Base-by-base conservation (phyloP, 345 rosid genomes). In the Hypericum androsaemum region DNA sequence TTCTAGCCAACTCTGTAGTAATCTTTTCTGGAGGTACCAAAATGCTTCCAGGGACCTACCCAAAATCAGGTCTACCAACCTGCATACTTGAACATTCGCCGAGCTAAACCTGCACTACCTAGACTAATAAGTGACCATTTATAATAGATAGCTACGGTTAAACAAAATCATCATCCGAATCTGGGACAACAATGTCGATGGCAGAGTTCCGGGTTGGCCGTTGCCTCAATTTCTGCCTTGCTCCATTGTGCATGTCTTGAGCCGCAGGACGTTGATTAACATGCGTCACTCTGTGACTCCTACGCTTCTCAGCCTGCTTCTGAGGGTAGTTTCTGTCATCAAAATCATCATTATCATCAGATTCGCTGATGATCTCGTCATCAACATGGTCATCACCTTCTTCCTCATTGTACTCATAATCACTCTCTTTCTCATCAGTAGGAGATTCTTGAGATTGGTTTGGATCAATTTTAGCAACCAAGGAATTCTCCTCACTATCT, bases 131-230 rank as follows among this genome's bases (percentile, higher is more conserved):
- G 32, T 22, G 32, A 22, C 4, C 32, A 22, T 22, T 22, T 22
- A 1, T 22, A 4, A 22, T 22, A 22, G 32, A 4, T 22, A 22
- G 32, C 32, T 22, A 22, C 32, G 32, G 32, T 22, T 22, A 22
- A 22, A 22, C 32, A 22, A 22, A 22, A 22, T 71, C 80, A 44
- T 72, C 72, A n/a, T 70, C 81, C 41, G 76, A 77, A 64, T 74
- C 73, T 7, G 58, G 64, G 39, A 69, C 55, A 7, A 12, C 15
- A 12, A 28, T 32, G 49, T 75, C 77, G 39, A 80, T 62, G 41
- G 88, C 84, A 53, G 82, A 70, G 77, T 75, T 82, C 35, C 62
- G 65, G 0, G 59, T 63, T 16, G 80, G 70, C 61, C 89, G 78
- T 60, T 82, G 88, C 67, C 89, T 73, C 68, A 70, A 50, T 1